Conservation (phyloP, 164 flowering plant species). For the Macadamia integrifolia region DNA sequence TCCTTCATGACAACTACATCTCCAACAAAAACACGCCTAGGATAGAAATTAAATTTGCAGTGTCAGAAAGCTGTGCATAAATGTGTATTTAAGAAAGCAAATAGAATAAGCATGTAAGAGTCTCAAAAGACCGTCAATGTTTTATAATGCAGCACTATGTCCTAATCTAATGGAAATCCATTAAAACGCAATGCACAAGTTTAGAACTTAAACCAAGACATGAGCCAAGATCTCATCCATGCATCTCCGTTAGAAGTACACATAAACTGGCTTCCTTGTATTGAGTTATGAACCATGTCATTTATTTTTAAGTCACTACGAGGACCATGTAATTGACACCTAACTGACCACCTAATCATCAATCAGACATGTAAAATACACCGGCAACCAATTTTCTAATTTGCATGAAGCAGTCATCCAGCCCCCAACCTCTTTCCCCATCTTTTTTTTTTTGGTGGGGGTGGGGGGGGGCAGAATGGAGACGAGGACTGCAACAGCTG, state of each 20-base stretch:
- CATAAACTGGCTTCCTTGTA: no score
- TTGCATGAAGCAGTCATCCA: no score
- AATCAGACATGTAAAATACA: no score
- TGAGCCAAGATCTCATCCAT: not conserved
- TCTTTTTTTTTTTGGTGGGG: no score
- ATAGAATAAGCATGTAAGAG: not conserved
- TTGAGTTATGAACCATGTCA: no score
- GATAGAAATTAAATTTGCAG: constrained; percentile 7
- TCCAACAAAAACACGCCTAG: constrained; percentile 79
- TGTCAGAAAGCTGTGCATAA: not conserved
- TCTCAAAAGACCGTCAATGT: not conserved
- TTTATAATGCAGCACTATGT: not conserved
- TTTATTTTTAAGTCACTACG: no score
- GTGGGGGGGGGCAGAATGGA: no score
- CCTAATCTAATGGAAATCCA: not conserved
- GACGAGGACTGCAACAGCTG: no score
- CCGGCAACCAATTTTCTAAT: no score
- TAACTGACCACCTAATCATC: no score
- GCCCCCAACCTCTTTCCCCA: no score
- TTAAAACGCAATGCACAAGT: not conserved
- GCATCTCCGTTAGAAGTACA: not conserved
- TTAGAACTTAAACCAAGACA: not conserved
- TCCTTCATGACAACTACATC: constrained; percentile 87
- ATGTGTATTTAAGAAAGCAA: not conserved
- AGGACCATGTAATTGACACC: no score